A percentile compares a stretch with the other conserved stretches of the same genome.
Evolutionary conservation across 768 basidiomycete genomes (phyloP).

Genomic region (Macrolepiota dolichaula): DNA sequence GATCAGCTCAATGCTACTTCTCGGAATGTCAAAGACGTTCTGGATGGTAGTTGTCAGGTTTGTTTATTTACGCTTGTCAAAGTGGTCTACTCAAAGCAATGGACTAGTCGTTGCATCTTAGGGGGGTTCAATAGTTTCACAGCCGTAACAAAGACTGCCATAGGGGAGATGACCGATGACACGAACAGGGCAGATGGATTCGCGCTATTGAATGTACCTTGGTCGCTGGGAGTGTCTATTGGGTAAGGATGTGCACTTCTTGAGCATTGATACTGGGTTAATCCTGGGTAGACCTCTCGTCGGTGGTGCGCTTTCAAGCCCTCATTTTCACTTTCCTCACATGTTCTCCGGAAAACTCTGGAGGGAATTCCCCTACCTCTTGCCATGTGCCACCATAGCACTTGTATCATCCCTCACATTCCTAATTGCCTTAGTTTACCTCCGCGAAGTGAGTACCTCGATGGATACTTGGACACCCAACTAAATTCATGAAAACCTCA

Average conservation of each 20-base stretch:
- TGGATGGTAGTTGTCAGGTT: background rate
- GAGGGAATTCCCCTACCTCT: too few relatives aligned
- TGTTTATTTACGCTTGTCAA: too few relatives aligned
- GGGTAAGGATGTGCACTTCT: conserved; percentile 24
- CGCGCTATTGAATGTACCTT: too few relatives aligned
- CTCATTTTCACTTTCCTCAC: conserved; percentile 44
- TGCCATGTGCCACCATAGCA: too few relatives aligned
- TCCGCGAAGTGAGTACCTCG: conserved; percentile 38
- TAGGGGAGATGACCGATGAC: too few relatives aligned
- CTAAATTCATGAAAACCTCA: too few relatives aligned
- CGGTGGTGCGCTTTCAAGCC: conserved; percentile 46
- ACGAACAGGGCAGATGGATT: too few relatives aligned
- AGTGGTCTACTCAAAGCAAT: too few relatives aligned
- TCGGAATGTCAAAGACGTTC: conserved; percentile 46
- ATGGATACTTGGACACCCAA: too few relatives aligned
- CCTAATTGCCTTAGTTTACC: conserved; percentile 28
- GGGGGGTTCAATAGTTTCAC: conserved; percentile 55
- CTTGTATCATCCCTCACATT: too few relatives aligned
- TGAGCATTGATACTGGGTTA: too few relatives aligned
- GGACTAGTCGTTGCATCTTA: conserved; percentile 40
- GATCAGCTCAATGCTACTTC: conserved; percentile 40
- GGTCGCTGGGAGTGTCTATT: conserved; percentile 30
- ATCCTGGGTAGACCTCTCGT: conserved; percentile 38
- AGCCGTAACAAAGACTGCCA: conserved; percentile 46
- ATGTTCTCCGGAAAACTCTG: too few relatives aligned